These are phyloP conservation scores for Barnettozyma sp. DNA, from an alignment of 805 yeast species.

Conservation along the genomic window DNA sequence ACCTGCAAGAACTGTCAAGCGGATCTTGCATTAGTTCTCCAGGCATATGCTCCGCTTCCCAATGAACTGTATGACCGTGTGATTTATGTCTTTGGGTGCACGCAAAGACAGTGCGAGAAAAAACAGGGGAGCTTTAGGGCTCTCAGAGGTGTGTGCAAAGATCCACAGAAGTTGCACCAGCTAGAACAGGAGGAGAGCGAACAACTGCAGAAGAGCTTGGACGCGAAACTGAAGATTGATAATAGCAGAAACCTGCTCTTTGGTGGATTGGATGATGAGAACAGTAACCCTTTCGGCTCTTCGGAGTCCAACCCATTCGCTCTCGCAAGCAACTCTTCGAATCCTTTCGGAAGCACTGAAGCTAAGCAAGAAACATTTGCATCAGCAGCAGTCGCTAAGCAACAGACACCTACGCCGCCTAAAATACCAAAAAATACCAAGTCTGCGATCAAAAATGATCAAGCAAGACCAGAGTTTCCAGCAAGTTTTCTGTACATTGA, in stretches of 20 bases:
- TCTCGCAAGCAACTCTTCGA: conserved; percentile 7
- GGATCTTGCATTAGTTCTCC: conserved; percentile 61
- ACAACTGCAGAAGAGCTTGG: conserved; percentile 35
- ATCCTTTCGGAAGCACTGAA: conserved; percentile 8
- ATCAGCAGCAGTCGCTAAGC: conserved; percentile 28
- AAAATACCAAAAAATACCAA: conserved; percentile 20
- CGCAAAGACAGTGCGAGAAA: conserved; percentile 54
- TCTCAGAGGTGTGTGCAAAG: conserved; percentile 67
- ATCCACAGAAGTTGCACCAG: conserved; percentile 39
- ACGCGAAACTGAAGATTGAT: conserved; percentile 36
- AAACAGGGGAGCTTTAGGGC: conserved; percentile 67
- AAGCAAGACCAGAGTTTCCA: conserved; percentile 45
- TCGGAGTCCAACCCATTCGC: conserved; percentile 28
- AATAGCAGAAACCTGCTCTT: conserved; percentile 34
- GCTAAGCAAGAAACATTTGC: conserved; percentile 24
- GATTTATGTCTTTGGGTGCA: conserved; percentile 74
- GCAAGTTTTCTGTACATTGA: conserved; percentile 70
- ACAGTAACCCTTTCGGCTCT: conserved; percentile 9
- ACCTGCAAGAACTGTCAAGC: conserved; percentile 61
- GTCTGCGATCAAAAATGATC: conserved; percentile 11
- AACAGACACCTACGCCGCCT: conserved; percentile 26
- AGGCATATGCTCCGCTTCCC: conserved; percentile 76
- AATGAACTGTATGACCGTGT: conserved; percentile 70
- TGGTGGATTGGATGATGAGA: conserved; percentile 24
- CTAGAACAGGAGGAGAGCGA: conserved; percentile 33